Evolutionary conservation across 2,329 filamentous ascomycete genomes (phyloP).

Genomic region (Cladosporium sphaerospermum): DNA sequence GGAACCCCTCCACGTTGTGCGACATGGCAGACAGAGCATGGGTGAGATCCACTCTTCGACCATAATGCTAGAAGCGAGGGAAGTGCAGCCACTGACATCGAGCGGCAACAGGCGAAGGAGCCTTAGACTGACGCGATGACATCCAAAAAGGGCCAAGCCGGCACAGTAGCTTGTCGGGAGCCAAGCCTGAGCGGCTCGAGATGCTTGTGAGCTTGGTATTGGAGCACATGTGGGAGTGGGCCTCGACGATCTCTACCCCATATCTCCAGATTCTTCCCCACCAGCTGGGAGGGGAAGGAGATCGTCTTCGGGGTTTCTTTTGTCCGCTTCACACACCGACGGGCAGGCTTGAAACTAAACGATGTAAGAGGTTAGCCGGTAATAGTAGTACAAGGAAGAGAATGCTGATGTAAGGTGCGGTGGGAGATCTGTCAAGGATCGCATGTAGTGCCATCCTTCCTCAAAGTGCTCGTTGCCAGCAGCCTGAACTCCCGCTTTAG

Average conservation of each 20-base stretch:
- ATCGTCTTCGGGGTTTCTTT: too few relatives aligned
- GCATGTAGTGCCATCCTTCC: too few relatives aligned
- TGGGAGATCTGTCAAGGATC: too few relatives aligned
- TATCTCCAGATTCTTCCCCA: not conserved
- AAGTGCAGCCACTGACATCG: slow-evolving; percentile 5
- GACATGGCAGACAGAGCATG: not conserved
- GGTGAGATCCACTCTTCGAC: not conserved
- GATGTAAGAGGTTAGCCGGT: too few relatives aligned
- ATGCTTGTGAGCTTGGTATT: not conserved
- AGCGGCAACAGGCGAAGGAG: not conserved
- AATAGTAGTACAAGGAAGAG: too few relatives aligned
- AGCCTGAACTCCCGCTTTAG: too few relatives aligned
- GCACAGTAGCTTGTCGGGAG: slow-evolving; percentile 7
- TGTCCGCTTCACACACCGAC: too few relatives aligned
- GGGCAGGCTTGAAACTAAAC: too few relatives aligned
- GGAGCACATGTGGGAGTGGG: not conserved
- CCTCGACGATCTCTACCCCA: not conserved
- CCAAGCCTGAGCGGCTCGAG: slow-evolving; percentile 4
- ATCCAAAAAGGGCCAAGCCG: not conserved
- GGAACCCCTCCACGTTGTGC: not conserved
- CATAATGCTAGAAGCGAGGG: not conserved
- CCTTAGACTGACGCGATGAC: slow-evolving; percentile 1
- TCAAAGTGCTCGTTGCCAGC: too few relatives aligned
- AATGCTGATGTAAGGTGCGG: too few relatives aligned
- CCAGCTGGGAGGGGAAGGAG: too few relatives aligned